Base-by-base conservation (phyloP, 345 rosid species). In the Isatis tinctoria region DNA sequence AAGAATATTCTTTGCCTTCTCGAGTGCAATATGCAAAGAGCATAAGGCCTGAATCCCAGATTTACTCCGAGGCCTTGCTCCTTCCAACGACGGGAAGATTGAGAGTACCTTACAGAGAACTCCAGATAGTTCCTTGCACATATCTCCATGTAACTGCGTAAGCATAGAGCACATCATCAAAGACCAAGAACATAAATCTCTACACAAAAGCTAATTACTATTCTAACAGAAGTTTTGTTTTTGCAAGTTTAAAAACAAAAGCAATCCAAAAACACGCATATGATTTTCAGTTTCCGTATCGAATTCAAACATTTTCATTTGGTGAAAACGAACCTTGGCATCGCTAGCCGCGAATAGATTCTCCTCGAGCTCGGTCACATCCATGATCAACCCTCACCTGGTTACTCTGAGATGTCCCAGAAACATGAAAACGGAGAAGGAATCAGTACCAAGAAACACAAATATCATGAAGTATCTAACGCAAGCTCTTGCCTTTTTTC, bases 41-140 rank as follows among this genome's bases (percentile, higher is more conserved):
- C 99, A 96, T 60, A 96, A 75, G 47, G 98, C 94, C 16, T 92
- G 98, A 76, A 96, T 92, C 63, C 99, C 99, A 53, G 98, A 90
- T 84, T 82, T 96, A 82, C 98, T 96, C 79, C 97, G 82, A 60
- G 99, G 99, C 58, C 97, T 82, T 73, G 96, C 93, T n/a, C 87
- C 99, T 87, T 96, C 99, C 82, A 96, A 78, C 5, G 89, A 86
- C 5, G 99, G 99, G 74, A 96, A 92, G 77, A 90, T 75, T 4
- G 90, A 83, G 56, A 88, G 51, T 52, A 88, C 84, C 75, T 90
- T 88, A 79, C 97, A 87, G 53, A 87, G 84, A 72, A 84, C 80
- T 69, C 76, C 85, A 16, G 93, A 88, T 65, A 95, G 83, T 41
- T 81, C 81, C 81, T 85, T 92, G 75, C 93, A 92, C 96, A 95